Evolutionary conservation across 208 protist genomes (phyloP).

Genomic region (Spongospora subterranea): DNA sequence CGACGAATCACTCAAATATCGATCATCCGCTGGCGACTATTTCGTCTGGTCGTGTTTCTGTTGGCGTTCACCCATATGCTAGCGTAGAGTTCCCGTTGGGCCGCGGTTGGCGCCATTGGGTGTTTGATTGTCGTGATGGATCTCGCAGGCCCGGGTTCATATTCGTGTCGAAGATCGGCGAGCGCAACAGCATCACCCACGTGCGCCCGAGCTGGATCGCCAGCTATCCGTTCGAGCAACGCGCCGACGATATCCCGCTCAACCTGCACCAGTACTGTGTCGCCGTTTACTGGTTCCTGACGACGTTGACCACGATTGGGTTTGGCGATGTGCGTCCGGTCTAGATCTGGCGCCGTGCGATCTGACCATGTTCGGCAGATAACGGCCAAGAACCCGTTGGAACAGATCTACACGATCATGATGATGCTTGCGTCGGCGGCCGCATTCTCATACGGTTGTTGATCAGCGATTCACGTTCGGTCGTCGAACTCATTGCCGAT

Average conservation of each 20-base stretch:
- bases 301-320: conserved; percentile 10
- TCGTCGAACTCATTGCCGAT: neutral
- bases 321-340: neutral
- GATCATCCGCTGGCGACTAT: neutral
- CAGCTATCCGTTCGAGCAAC: neutral
- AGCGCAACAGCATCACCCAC: neutral
- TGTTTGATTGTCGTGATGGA: too few relatives aligned
- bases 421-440: neutral
- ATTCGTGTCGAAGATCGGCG: neutral
- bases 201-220: neutral
- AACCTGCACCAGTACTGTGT: conserved; percentile 2
- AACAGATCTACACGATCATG: conserved; percentile 3
- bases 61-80: conserved; percentile 1
- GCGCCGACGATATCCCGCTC: neutral
- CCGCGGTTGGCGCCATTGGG: neutral
- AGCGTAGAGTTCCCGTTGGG: neutral
- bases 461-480: neutral
- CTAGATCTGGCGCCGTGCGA: neutral
- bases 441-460: conserved; percentile 36
- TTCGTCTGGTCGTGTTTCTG: neutral
- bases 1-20: neutral
- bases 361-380: neutral
- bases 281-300: conserved; percentile 39
- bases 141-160: neutral
- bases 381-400: conserved; percentile 5